phyloP scores from a whole-genome alignment of 2,329 filamentous ascomycete species.

The Cyphellophora europaea region DNA sequence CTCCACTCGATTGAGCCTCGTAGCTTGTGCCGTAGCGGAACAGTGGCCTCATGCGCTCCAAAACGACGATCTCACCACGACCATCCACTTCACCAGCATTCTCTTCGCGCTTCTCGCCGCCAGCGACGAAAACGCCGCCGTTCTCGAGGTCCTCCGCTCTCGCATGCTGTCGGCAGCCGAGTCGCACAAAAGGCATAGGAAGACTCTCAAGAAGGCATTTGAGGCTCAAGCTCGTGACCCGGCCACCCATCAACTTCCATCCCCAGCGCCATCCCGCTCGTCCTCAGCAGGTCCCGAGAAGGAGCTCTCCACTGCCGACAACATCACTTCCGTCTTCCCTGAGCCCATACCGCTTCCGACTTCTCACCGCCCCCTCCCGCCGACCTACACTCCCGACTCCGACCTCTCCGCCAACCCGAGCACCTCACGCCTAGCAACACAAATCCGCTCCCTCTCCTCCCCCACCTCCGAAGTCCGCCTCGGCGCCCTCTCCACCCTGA shows the following conservation, averaged over 20 bases:
- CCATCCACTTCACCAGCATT: slow-evolving; percentile 43
- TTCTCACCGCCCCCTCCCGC: slow-evolving; percentile 35
- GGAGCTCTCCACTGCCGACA: slow-evolving; percentile 39
- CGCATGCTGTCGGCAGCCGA: slow-evolving; percentile 30
- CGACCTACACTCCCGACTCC: slow-evolving; percentile 62
- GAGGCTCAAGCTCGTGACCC: slow-evolving; percentile 21
- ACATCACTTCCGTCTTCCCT: slow-evolving; percentile 35
- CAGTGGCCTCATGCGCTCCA: slow-evolving; percentile 64
- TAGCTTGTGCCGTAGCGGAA: slow-evolving; percentile 63
- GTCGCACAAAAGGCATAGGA: slow-evolving; percentile 27
- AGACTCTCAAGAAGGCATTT: slow-evolving; percentile 27
- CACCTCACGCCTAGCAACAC: slow-evolving; percentile 59
- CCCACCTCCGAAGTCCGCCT: slow-evolving; percentile 65
- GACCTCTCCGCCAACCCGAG: slow-evolving; percentile 66
- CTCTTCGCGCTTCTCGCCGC: slow-evolving; percentile 47
- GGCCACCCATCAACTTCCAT: background rate
- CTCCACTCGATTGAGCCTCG: slow-evolving; percentile 32
- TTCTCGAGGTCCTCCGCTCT: slow-evolving; percentile 32
- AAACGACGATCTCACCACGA: slow-evolving; percentile 34
- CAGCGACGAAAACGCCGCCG: slow-evolving; percentile 37
- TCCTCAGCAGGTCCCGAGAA: slow-evolving; percentile 14
- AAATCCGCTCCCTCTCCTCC: slow-evolving; percentile 70
- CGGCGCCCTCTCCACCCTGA: slow-evolving; percentile 63
- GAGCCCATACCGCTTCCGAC: slow-evolving; percentile 36
- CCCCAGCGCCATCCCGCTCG: background rate